Conservation (phyloP, 2,329 filamentous ascomycete genomes). For the Decorospora gaudefroyi region DNA sequence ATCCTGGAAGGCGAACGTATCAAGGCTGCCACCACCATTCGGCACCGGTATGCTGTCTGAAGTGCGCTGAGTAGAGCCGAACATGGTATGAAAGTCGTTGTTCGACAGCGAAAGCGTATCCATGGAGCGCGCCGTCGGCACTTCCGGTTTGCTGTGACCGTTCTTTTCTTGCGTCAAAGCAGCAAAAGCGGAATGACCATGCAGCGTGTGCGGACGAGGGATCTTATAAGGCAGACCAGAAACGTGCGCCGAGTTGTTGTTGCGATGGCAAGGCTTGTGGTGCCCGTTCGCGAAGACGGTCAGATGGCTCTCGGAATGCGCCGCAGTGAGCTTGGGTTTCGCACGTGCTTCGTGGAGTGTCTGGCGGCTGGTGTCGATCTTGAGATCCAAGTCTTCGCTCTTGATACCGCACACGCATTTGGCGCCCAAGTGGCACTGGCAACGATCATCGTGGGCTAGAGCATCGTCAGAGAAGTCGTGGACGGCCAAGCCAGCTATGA, state of each 20-base stretch:
- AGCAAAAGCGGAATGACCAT: conserved; percentile 40
- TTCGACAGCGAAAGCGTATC: conserved; percentile 47
- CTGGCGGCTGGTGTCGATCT: conserved; percentile 51
- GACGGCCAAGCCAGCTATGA: conserved; percentile 38
- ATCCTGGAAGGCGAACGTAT: conserved; percentile 36
- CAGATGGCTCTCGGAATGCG: conserved; percentile 63
- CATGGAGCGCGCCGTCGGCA: conserved; percentile 36
- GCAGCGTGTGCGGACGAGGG: conserved; percentile 51
- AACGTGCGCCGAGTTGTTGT: conserved; percentile 67
- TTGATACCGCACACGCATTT: conserved; percentile 64
- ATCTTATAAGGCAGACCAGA: conserved; percentile 67
- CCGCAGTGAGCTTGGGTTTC: conserved; percentile 61
- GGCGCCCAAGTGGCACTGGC: conserved; percentile 62
- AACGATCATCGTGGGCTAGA: conserved; percentile 48
- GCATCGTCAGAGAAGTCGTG: conserved; percentile 39
- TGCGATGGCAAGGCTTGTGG: conserved; percentile 67
- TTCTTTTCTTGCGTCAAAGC: conserved; percentile 29
- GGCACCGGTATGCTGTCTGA: conserved; percentile 34
- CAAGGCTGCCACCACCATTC: conserved; percentile 36
- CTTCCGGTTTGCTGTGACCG: conserved; percentile 32
- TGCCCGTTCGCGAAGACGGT: conserved; percentile 67
- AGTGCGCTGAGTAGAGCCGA: conserved; percentile 39
- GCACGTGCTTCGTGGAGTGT: conserved; percentile 52
- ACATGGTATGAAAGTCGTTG: conserved; percentile 44
- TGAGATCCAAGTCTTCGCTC: conserved; percentile 59